Conservation (phyloP, 2,329 filamentous ascomycete species). For the Hirsutella thompsonii region DNA sequence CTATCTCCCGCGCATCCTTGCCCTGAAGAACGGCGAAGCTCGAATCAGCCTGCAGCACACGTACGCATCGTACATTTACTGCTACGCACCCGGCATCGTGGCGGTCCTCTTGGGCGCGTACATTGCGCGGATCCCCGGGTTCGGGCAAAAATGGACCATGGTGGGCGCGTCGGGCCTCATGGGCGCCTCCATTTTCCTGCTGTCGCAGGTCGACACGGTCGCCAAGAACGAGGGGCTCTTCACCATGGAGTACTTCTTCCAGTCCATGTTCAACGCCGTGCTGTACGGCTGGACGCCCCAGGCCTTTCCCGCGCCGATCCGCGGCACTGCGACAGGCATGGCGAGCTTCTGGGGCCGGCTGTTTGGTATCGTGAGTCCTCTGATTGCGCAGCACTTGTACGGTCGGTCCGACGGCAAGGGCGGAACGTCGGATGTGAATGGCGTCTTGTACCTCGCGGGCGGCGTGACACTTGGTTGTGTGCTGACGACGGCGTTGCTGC, state of each 20-base stretch:
- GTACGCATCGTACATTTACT: slow-evolving; percentile 40
- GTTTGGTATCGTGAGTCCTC: slow-evolving; percentile 43
- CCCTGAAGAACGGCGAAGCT: slow-evolving; percentile 34
- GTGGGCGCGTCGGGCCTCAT: slow-evolving; percentile 30
- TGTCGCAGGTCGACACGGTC: slow-evolving; percentile 25
- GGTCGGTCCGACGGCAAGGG: slow-evolving; percentile 17
- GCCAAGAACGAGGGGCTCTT: slow-evolving; percentile 25
- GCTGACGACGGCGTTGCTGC: slow-evolving; percentile 34
- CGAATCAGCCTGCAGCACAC: slow-evolving; percentile 29
- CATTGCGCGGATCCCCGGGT: slow-evolving; percentile 23
- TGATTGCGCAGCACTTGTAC: slow-evolving; percentile 36
- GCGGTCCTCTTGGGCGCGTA: slow-evolving; percentile 34
- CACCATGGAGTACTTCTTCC: slow-evolving; percentile 30
- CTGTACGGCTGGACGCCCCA: slow-evolving; percentile 39
- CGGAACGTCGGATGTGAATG: slow-evolving; percentile 33
- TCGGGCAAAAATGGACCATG: slow-evolving; percentile 29
- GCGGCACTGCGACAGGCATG: slow-evolving; percentile 42
- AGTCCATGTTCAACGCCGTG: slow-evolving; percentile 23
- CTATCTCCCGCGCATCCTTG: slow-evolving; percentile 35
- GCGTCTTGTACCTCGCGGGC: slow-evolving; percentile 42
- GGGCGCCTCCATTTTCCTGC: slow-evolving; percentile 31
- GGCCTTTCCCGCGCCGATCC: slow-evolving; percentile 40
- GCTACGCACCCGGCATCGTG: slow-evolving; percentile 37
- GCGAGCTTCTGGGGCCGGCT: slow-evolving; percentile 46
- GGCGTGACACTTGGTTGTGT: slow-evolving; percentile 40